Evolutionary conservation across 192 early-diverging fungal species (phyloP).

Genomic region (Coemansia sp.): DNA sequence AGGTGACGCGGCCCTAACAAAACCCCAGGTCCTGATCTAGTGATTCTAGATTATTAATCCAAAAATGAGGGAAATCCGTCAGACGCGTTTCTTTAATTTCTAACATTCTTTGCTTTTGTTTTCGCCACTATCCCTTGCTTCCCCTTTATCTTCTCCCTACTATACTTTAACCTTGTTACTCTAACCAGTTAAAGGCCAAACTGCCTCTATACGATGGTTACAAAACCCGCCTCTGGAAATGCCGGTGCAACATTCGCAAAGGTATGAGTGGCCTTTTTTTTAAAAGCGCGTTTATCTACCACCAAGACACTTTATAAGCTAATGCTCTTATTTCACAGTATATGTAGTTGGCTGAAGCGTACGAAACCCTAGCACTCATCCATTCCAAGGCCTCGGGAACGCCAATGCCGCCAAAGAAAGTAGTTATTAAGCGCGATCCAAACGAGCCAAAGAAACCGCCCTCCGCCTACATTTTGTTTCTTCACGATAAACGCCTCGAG

Average conservation of each 20-base stretch:
- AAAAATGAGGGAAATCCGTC: not conserved
- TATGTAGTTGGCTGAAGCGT: not conserved
- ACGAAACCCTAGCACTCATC: slow-evolving; percentile 2
- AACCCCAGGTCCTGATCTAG: not conserved
- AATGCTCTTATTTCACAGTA: not conserved
- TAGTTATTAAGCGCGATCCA: not conserved
- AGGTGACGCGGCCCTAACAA: not conserved
- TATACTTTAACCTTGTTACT: not conserved
- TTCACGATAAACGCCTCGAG: slow-evolving; percentile 1
- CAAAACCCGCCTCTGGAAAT: slow-evolving; percentile 4
- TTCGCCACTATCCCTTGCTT: not conserved
- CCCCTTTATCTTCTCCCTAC: not conserved
- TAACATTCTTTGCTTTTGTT: not conserved
- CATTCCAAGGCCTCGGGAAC: not conserved
- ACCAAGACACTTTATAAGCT: not conserved
- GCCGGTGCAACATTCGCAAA: not conserved
- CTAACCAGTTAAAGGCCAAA: not conserved
- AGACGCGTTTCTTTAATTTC: not conserved
- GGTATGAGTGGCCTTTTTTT: not conserved
- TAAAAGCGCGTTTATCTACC: not conserved
- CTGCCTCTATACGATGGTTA: not conserved
- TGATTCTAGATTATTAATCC: not conserved
- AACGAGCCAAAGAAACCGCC: not conserved
- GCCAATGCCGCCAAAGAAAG: not conserved
- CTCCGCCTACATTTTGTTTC: not conserved